Percentiles rank a stretch among this genome's conserved stretches.
These are phyloP conservation scores for Psilocybe cubensis DNA, from an alignment of 768 basidiomycete genomes.

Conservation along the genomic window DNA sequence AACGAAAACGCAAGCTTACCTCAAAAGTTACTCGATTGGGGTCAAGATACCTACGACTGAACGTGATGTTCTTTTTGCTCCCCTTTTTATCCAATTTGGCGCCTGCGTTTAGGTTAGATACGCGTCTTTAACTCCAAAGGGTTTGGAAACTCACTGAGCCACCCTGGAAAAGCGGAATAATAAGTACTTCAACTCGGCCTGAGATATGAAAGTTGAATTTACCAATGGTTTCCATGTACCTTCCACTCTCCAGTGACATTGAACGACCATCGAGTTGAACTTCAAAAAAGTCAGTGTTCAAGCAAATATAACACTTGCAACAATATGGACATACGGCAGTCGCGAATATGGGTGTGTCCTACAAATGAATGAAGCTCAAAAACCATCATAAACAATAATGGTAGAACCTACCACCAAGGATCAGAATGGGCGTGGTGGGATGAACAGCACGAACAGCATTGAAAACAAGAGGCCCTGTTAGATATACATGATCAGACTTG, in stretches of 20 bases:
- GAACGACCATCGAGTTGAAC: slow-evolving; percentile 74
- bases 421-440: slow-evolving; percentile 73
- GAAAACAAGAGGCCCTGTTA: slow-evolving; percentile 72
- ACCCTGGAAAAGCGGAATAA: slow-evolving; percentile 41
- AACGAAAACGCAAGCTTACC: slow-evolving; percentile 37
- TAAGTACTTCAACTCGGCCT: background rate
- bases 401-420: slow-evolving; percentile 65
- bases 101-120: slow-evolving; percentile 30
- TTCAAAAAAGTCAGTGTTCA: slow-evolving; percentile 18
- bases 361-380: background rate
- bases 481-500: background rate
- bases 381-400: background rate
- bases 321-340: slow-evolving; percentile 57
- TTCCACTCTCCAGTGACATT: slow-evolving; percentile 80
- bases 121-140: too few species aligned
- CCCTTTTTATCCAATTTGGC: slow-evolving; percentile 47
- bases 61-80: slow-evolving; percentile 53
- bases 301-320: background rate
- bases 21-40: slow-evolving; percentile 80
- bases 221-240: slow-evolving; percentile 95
- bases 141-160: slow-evolving; percentile 55
- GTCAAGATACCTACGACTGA: slow-evolving; percentile 77
- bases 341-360: slow-evolving; percentile 81
- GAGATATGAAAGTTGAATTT: slow-evolving; percentile 17
- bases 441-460: slow-evolving; percentile 75